phyloP scores from a whole-genome alignment of 23 red algal genomes.

The Gracilariopsis chorda region DNA sequence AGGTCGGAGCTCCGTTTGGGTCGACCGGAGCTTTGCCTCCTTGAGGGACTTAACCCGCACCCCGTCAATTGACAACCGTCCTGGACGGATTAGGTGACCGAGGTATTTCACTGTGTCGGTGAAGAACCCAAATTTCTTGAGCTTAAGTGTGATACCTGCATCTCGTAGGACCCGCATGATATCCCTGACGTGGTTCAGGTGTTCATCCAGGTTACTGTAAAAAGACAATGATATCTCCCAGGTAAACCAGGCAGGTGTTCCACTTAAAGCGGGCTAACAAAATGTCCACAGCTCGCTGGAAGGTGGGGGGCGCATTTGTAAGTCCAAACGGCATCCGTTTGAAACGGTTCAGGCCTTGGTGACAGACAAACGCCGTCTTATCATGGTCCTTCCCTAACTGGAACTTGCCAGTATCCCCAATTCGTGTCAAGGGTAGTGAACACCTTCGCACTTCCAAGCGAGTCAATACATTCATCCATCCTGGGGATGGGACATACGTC shows the following conservation, averaged over 20 bases:
- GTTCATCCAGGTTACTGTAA: neutral
- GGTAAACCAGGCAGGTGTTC: neutral
- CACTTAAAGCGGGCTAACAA: neutral
- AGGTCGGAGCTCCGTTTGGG: neutral
- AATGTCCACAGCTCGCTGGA: neutral
- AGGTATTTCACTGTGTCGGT: too few species aligned
- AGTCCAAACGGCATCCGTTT: neutral
- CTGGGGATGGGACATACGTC: neutral
- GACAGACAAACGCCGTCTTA: neutral
- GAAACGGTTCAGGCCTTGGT: neutral
- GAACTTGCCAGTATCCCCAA: slow-evolving; percentile 4
- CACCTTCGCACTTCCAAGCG: neutral
- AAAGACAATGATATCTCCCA: neutral
- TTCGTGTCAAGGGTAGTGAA: neutral
- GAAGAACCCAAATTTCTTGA: neutral
- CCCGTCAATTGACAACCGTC: neutral
- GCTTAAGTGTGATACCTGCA: neutral
- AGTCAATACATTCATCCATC: neutral
- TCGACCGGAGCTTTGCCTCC: neutral
- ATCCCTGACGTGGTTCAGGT: neutral
- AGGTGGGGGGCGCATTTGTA: neutral
- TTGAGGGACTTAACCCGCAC: neutral
- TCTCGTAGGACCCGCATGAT: neutral
- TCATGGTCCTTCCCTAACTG: neutral
- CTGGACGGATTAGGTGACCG: neutral